phyloP scores from a whole-genome alignment of 345 rosid genomes.

The Aegle marmelos region DNA sequence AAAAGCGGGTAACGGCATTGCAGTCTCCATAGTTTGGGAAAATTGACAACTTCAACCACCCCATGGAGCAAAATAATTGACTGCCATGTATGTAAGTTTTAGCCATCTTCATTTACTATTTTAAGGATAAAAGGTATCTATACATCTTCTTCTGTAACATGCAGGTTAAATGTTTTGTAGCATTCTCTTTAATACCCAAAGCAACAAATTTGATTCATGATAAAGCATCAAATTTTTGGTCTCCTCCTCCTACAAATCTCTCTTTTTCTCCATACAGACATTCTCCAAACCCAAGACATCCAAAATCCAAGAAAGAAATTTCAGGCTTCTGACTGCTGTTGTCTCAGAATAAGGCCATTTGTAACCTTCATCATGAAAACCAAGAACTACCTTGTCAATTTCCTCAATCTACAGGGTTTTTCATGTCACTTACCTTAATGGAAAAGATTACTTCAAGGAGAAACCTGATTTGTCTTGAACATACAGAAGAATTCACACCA shows the following conservation, averaged over 20 bases:
- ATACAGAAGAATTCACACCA: not conserved
- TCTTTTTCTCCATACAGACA: not conserved
- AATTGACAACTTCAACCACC: not conserved
- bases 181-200: not conserved
- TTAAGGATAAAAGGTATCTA: not conserved
- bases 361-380: not conserved
- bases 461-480: not conserved
- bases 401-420: not conserved
- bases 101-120: not conserved
- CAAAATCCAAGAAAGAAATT: no score
- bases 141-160: not conserved
- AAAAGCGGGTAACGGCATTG: not conserved
- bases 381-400: not conserved
- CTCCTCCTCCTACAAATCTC: not conserved
- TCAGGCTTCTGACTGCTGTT: not conserved
- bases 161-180: not conserved
- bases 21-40: not conserved
- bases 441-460: no score
- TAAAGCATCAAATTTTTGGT: no score
- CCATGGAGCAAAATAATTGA: not conserved
- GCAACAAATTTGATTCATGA: not conserved
- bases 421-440: not conserved
- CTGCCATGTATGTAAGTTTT: not conserved
- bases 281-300: not conserved
- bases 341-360: not conserved